Percentiles rank a stretch among this genome's conserved stretches.
Evolutionary conservation across 805 yeast genomes (phyloP).

Genomic region (Dipodascus geniculatus): DNA sequence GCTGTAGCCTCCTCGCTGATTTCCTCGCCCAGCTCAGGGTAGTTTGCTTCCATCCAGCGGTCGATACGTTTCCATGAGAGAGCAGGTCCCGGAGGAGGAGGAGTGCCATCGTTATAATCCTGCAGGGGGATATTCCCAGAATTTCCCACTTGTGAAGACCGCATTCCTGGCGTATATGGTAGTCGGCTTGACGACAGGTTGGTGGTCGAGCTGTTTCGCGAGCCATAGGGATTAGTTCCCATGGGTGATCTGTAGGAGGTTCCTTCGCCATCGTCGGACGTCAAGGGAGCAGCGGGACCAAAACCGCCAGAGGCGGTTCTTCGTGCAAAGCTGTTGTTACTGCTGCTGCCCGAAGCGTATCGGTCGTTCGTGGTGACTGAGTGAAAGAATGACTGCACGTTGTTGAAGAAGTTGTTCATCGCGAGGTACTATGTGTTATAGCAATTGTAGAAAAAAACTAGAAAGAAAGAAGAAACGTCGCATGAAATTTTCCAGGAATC

Average conservation of each 20-base stretch:
- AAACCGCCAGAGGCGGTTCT: slow-evolving; percentile 2
- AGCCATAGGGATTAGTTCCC: slow-evolving; percentile 7
- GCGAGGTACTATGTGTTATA: too few relatives aligned
- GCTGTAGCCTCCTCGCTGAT: slow-evolving; percentile 69
- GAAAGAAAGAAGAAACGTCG: not conserved
- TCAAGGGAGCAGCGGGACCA: not conserved
- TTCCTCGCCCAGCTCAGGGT: slow-evolving; percentile 72
- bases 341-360: slow-evolving; percentile 27
- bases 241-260: slow-evolving; percentile 3
- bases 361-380: slow-evolving; percentile 29
- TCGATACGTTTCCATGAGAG: slow-evolving; percentile 85
- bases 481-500: not conserved
- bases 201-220: slow-evolving; percentile 7
- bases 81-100: slow-evolving; percentile 43
- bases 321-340: slow-evolving; percentile 4
- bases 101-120: slow-evolving; percentile 46
- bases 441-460: not conserved
- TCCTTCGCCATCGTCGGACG: not conserved
- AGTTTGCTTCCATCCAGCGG: slow-evolving; percentile 66
- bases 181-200: not conserved
- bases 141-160: slow-evolving; percentile 24
- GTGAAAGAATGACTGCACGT: slow-evolving; percentile 25
- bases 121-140: slow-evolving; percentile 24
- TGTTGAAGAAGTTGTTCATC: slow-evolving; percentile 20
- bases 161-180: slow-evolving; percentile 26